Evolutionary conservation across 805 yeast genomes (phyloP).

Genomic region (Ogataea methylovora): DNA sequence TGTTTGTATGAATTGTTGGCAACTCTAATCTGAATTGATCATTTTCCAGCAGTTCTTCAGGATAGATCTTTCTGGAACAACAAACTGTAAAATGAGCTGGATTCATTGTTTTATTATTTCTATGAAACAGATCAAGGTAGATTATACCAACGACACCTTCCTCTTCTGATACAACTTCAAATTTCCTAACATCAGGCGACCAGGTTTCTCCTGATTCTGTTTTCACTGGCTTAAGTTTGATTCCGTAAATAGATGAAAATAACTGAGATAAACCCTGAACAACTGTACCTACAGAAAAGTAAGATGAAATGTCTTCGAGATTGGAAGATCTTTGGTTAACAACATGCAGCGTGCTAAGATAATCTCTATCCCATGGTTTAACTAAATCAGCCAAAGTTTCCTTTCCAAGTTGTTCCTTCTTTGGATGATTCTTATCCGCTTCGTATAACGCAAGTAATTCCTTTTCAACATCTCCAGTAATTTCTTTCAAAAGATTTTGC

Average conservation of each 20-base stretch:
- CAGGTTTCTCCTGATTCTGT: constrained; percentile 74
- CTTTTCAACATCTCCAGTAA: constrained; percentile 43
- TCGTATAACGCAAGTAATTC: constrained; percentile 50
- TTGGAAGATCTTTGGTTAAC: constrained; percentile 28
- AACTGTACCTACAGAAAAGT: constrained; percentile 80
- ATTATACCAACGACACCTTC: constrained; percentile 69
- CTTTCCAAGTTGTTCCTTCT: constrained; percentile 10
- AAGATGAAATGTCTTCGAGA: constrained; percentile 49
- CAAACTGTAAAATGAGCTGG: constrained; percentile 97
- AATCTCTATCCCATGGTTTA: constrained; percentile 93
- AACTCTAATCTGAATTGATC: constrained; percentile 27
- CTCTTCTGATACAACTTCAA: constrained; percentile 62
- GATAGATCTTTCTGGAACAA: constrained; percentile 77
- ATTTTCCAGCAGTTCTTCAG: constrained; percentile 38
- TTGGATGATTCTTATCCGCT: constrained; percentile 12
- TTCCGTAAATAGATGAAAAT: constrained; percentile 67
- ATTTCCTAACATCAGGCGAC: constrained; percentile 77
- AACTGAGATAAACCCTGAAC: constrained; percentile 74
- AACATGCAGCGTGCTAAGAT: constrained; percentile 24
- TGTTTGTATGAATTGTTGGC: constrained; percentile 23
- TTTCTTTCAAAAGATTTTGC: constrained; percentile 44
- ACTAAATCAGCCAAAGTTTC: constrained; percentile 39
- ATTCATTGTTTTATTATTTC: constrained; percentile 65
- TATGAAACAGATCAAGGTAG: constrained; percentile 80
- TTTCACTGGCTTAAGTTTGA: constrained; percentile 60